A percentile compares a stretch with the other conserved stretches of the same genome.
These are phyloP conservation scores for Candida labiduridarum DNA, from an alignment of 1,139 yeast genomes.

Conservation along the genomic window DNA sequence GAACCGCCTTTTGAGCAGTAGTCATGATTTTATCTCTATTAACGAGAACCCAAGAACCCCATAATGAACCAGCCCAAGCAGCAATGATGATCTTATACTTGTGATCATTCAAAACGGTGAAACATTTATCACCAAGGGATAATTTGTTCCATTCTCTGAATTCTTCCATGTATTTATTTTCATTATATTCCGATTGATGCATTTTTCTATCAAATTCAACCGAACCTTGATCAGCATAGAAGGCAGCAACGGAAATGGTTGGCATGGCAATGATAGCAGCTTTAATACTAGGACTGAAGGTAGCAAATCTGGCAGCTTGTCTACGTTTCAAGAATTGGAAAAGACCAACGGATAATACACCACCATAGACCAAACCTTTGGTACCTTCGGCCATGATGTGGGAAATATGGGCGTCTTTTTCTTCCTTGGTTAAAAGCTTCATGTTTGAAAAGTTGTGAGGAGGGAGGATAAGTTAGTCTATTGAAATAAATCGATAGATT, in stretches of 20 bases:
- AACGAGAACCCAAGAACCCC: conserved; percentile 78
- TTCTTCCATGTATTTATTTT: conserved; percentile 45
- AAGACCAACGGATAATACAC: conserved; percentile 35
- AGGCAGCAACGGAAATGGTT: conserved; percentile 41
- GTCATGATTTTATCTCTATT: conserved; percentile 79
- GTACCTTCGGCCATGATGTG: conserved; percentile 41
- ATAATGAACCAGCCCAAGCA: conserved; percentile 86
- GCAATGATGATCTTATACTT: conserved; percentile 77
- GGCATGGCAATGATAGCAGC: conserved; percentile 46
- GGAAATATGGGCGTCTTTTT: conserved; percentile 43
- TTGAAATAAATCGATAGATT: neutral
- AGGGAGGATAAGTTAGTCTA: neutral
- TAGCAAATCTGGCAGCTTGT: conserved; percentile 36
- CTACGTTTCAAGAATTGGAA: conserved; percentile 35
- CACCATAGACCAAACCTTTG: conserved; percentile 45
- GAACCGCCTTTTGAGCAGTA: conserved; percentile 82
- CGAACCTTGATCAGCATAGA: conserved; percentile 53
- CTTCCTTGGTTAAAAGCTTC: conserved; percentile 45
- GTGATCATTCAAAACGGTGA: conserved; percentile 52
- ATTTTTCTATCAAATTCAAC: conserved; percentile 46
- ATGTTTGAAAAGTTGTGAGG: conserved; percentile 18
- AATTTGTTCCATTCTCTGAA: conserved; percentile 53
- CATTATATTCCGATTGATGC: conserved; percentile 37
- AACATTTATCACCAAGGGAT: conserved; percentile 45
- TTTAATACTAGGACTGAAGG: conserved; percentile 43